Conservation (phyloP, 805 yeast species). For the Spathaspora passalidarum region DNA sequence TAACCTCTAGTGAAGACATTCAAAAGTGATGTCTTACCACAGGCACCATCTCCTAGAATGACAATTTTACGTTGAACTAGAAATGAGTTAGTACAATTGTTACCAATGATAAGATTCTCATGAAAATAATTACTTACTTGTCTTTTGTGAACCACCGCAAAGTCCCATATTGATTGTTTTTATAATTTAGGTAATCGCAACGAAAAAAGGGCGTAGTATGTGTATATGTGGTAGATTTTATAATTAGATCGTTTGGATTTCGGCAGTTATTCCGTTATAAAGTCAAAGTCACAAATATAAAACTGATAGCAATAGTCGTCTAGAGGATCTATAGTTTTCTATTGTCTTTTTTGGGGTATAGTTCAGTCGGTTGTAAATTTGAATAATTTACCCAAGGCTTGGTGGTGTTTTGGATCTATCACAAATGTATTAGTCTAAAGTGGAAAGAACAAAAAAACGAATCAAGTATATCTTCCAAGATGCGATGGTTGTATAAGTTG, state of each 20-base stretch:
- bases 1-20: conserved; percentile 97
- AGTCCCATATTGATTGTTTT: conserved; percentile 13
- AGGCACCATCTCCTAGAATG: conserved; percentile 96
- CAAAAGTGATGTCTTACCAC: conserved; percentile 93
- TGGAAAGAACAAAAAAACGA: neutral
- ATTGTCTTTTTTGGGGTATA: neutral
- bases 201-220: neutral
- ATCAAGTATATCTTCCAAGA: neutral
- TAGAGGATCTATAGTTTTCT: neutral
- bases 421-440: neutral
- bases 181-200: neutral
- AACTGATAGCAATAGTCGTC: neutral
- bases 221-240: neutral
- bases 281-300: neutral
- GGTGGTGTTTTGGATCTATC: neutral
- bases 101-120: neutral
- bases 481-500: neutral
- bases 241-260: too few species aligned
- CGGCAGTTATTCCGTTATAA: too few species aligned
- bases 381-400: neutral
- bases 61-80: conserved; percentile 86
- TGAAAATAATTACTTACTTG: conserved; percentile 29
- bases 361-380: neutral
- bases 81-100: conserved; percentile 5
- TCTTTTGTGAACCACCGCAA: conserved; percentile 41